These are phyloP conservation scores for Kandelia obovata DNA, from an alignment of 345 rosid genomes.

Conservation along the genomic window DNA sequence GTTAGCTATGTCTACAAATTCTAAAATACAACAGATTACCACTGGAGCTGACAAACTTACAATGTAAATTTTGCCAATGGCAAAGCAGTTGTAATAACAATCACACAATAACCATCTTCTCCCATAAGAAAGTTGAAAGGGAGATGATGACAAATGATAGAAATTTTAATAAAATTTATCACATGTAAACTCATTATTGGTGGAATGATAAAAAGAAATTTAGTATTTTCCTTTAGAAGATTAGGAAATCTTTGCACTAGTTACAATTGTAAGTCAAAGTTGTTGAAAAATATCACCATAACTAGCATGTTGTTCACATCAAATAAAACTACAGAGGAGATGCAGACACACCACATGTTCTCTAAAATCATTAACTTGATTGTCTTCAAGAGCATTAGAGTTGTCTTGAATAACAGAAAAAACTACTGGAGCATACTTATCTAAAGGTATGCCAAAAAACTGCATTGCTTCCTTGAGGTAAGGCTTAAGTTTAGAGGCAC, in stretches of 20 bases:
- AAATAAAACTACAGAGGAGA: neutral
- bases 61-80: neutral
- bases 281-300: constrained; percentile 4
- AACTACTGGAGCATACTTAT: constrained; percentile 56
- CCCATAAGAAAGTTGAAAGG: constrained; percentile 1
- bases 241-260: neutral
- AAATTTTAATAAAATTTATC: no score
- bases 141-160: neutral
- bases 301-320: constrained; percentile 3
- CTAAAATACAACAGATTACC: neutral
- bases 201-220: no score
- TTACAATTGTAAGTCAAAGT: neutral
- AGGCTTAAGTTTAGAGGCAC: constrained; percentile 55
- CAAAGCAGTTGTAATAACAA: neutral
- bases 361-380: constrained; percentile 24
- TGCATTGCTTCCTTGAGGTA: constrained; percentile 50
- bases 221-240: neutral
- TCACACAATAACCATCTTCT: neutral
- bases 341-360: constrained; percentile 46
- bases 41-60: neutral
- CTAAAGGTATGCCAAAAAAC: constrained; percentile 38
- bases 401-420: constrained; percentile 44
- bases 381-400: constrained; percentile 16
- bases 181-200: no score
- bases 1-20: neutral